A percentile compares a stretch with the other conserved stretches of the same genome.
phyloP scores from a whole-genome alignment of 768 basidiomycete genomes.

The Strobilomyces confusus region DNA sequence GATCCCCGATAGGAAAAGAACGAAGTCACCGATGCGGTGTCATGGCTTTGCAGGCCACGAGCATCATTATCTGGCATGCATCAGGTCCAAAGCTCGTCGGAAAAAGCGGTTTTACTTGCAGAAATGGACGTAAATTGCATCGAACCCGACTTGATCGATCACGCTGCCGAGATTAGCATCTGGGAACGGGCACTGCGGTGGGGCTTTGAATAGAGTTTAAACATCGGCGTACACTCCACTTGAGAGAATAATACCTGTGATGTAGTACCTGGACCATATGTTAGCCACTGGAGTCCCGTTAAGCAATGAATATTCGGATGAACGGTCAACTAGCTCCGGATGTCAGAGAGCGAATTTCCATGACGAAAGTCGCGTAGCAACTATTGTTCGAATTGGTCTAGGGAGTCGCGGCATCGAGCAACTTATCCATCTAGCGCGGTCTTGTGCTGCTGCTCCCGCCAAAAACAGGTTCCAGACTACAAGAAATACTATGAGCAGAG shows the following conservation, averaged over 20 bases:
- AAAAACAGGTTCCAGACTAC: conserved; percentile 45
- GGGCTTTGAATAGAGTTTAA: conserved; percentile 12
- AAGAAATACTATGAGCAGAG: background rate
- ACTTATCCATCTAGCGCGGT: conserved; percentile 45
- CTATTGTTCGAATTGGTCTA: background rate
- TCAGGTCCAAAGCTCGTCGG: background rate
- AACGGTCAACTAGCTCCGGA: conserved; percentile 23
- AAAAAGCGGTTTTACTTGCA: conserved; percentile 24
- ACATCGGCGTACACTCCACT: background rate
- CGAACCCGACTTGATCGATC: conserved; percentile 59
- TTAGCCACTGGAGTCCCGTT: conserved; percentile 2
- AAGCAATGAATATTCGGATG: background rate
- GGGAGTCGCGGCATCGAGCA: background rate
- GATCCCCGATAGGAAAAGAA: background rate
- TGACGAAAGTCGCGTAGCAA: conserved; percentile 46
- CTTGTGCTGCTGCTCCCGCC: conserved; percentile 39
- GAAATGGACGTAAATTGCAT: conserved; percentile 74
- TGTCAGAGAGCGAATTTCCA: conserved; percentile 24
- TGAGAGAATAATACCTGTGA: conserved; percentile 39
- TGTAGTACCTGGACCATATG: conserved; percentile 46
- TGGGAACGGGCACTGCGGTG: conserved; percentile 59
- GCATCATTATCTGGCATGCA: conserved; percentile 37
- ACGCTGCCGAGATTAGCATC: conserved; percentile 58
- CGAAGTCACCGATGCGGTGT: conserved; percentile 46
- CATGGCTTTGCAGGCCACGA: conserved; percentile 46